These are phyloP conservation scores for Teunomyces stri DNA, from an alignment of 805 yeast species.

Conservation along the genomic window DNA sequence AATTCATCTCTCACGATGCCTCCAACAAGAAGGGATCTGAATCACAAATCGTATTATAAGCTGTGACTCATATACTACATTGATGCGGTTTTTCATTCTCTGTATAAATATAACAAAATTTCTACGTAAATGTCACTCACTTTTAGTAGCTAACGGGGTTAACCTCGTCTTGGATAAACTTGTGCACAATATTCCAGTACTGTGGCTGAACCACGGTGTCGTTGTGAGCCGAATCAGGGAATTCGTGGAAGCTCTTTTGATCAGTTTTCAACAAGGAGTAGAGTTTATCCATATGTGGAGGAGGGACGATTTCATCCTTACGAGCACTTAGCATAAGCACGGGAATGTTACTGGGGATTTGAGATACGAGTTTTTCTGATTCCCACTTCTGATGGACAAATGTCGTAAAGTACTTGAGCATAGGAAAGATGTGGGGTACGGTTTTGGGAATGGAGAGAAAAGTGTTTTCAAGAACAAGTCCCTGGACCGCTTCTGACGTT, in stretches of 20 bases:
- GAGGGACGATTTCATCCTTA: conserved; percentile 90
- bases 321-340: conserved; percentile 69
- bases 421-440: conserved; percentile 73
- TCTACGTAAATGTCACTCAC: not conserved
- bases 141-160: conserved; percentile 38
- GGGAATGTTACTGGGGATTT: conserved; percentile 55
- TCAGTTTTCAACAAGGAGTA: conserved; percentile 50
- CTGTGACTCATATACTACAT: not conserved
- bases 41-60: conserved; percentile 33
- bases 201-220: conserved; percentile 73
- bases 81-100: conserved; percentile 2
- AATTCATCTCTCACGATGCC: conserved; percentile 70
- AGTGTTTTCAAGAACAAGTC: conserved; percentile 81
- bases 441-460: conserved; percentile 71
- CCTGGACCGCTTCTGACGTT: conserved; percentile 51
- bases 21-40: conserved; percentile 40
- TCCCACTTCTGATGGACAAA: conserved; percentile 84
- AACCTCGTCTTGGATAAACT: conserved; percentile 48
- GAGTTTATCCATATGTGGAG: conserved; percentile 67
- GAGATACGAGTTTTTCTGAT: conserved; percentile 58
- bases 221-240: conserved; percentile 69
- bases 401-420: conserved; percentile 50
- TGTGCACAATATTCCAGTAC: conserved; percentile 71
- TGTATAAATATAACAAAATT: conserved; percentile 2
- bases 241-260: conserved; percentile 53